Base-by-base conservation (phyloP, 139 green algal genomes). In the Auxenochlorella pyrenoidosa region DNA sequence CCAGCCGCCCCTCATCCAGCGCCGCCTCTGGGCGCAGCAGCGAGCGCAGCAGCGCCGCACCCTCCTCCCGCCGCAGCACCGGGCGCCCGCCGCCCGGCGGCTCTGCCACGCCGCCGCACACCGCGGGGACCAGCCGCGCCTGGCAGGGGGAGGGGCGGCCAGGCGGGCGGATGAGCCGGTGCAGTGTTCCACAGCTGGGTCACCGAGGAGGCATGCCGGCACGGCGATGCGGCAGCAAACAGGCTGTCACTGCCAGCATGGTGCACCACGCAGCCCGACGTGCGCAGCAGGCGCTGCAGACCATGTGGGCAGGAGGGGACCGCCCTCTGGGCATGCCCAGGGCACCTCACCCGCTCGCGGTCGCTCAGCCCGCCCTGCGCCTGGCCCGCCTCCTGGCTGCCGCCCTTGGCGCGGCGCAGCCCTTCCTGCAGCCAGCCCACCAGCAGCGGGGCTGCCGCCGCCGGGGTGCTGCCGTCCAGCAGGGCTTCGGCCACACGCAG, bases 391-490 rank as follows among this genome's bases (percentile, higher is more conserved):
- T 73, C 82, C 71, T 70, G 44, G 10, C 44, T 68, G 44, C n/a
- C 44, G 30, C 72, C 63, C 18, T 34, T 51, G 58, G 72, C 66
- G 32, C 22, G 76, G 24, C 30, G 68, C 58, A 86, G 84, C 77
- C 68, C 82, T 44, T 86, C 76, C n/a, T 86, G 72, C 76, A 90
- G 87, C 54, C 84, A 43, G 10, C 47, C 75, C 2, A 79, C 60
- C 38, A 83, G 59, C 32, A 91, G 38, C 19, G 83, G 88, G 0
- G 51, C 71, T 22, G 76, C 86, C 21, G 73, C 72, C 21, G 83
- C 38, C 5, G 89, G 88, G 18, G 84, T 93, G 82, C 85, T 91
- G 51, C 89, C 90, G 36, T 91, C 84, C 34, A 93, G 38, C 44
- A 92, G 81, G 36, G 80, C 78, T 30, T 92, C 82, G 36, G 84